Percentiles rank a stretch among this genome's conserved stretches.
These are phyloP conservation scores for Phalaenopsis hybrid DNA, from an alignment of 116 monocot species.

Conservation along the genomic window DNA sequence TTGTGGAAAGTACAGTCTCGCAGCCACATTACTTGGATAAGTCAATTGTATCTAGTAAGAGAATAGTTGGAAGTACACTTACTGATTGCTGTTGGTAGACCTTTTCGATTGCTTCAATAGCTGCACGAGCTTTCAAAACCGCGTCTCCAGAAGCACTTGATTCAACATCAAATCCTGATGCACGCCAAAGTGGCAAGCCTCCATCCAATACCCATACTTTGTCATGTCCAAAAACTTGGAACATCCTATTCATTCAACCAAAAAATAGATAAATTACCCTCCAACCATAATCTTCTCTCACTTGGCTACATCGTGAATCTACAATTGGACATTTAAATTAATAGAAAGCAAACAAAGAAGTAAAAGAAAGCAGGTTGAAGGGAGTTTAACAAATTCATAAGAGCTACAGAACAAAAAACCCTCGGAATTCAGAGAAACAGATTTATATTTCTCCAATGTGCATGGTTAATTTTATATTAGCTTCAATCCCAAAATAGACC, in stretches of 20 bases:
- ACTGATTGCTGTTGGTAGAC: slow-evolving; percentile 68
- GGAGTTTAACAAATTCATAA: not conserved
- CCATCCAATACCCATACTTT: slow-evolving; percentile 97
- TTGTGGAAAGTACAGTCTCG: not conserved
- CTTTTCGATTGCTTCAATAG: slow-evolving; percentile 87
- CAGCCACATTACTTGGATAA: not conserved
- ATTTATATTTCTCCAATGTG: too few relatives aligned
- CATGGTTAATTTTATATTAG: too few relatives aligned
- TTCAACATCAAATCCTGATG: slow-evolving; percentile 89
- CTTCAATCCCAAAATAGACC: too few relatives aligned
- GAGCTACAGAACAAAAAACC: too few relatives aligned
- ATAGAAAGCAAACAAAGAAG: not conserved
- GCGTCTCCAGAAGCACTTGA: slow-evolving; percentile 95
- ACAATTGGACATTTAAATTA: not conserved
- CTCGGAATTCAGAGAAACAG: too few relatives aligned
- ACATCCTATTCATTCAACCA: slow-evolving; percentile 59
- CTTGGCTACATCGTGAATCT: not conserved
- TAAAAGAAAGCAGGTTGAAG: not conserved
- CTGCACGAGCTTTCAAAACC: slow-evolving; percentile 90
- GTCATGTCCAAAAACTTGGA: slow-evolving; percentile 85
- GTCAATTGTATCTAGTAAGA: not conserved
- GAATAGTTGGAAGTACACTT: slow-evolving; percentile 15
- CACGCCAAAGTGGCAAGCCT: slow-evolving; percentile 87
- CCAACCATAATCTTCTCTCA: too few relatives aligned
- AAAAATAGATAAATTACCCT: too few relatives aligned